phyloP scores from a whole-genome alignment of 148 eudicot genomes.

The Heliosperma pusillum region DNA sequence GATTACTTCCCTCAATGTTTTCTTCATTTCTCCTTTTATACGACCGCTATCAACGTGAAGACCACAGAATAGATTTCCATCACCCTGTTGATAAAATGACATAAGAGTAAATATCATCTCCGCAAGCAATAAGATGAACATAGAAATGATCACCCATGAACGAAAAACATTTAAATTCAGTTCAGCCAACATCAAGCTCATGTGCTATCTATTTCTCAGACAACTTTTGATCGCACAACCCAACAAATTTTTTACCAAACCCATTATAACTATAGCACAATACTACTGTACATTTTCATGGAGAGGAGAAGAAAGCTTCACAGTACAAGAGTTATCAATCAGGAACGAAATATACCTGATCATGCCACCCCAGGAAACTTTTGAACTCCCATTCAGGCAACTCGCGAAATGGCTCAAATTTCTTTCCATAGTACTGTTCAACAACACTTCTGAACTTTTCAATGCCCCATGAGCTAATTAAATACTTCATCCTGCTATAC shows the following conservation, averaged over 20 bases:
- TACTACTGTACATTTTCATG: too few species aligned
- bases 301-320: neutral
- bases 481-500: slow-evolving; percentile 91
- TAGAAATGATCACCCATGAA: too few species aligned
- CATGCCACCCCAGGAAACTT: slow-evolving; percentile 96
- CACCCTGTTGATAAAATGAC: slow-evolving; percentile 51
- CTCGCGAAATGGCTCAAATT: slow-evolving; percentile 77
- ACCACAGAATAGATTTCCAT: slow-evolving; percentile 83
- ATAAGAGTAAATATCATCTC: neutral
- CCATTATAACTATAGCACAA: too few species aligned
- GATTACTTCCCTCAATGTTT: slow-evolving; percentile 74
- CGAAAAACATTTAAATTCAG: too few species aligned
- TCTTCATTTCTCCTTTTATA: slow-evolving; percentile 81
- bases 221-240: too few species aligned
- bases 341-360: slow-evolving; percentile 53
- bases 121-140: neutral
- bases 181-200: too few species aligned
- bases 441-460: slow-evolving; percentile 86
- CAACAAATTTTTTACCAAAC: too few species aligned
- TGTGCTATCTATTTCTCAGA: too few species aligned
- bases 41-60: slow-evolving; percentile 95
- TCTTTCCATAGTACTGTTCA: slow-evolving; percentile 89
- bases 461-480: slow-evolving; percentile 95
- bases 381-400: slow-evolving; percentile 97
- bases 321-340: neutral